Evolutionary conservation across 2,329 filamentous ascomycete species (phyloP).

Genomic region (Sclerotinia subarctica): DNA sequence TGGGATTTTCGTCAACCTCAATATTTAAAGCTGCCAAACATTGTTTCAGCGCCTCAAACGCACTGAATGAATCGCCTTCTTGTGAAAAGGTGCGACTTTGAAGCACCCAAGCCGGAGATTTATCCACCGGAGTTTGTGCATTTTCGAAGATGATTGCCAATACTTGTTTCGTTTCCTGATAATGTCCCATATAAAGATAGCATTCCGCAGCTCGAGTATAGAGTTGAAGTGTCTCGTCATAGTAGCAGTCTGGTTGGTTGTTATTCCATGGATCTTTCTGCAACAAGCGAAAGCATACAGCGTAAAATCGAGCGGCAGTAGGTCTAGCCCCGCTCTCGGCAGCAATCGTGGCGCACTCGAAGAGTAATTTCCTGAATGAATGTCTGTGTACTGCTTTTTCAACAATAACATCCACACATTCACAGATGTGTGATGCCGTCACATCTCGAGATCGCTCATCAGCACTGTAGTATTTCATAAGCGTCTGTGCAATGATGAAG

Average conservation of each 20-base stretch:
- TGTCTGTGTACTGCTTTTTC: conserved; percentile 56
- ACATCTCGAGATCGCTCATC: conserved; percentile 66
- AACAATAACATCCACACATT: conserved; percentile 72
- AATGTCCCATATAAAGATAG: conserved; percentile 73
- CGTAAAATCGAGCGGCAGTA: conserved; percentile 80
- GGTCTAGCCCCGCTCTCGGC: conserved; percentile 78
- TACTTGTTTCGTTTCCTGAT: conserved; percentile 63
- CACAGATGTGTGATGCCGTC: conserved; percentile 77
- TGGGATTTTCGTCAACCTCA: conserved; percentile 60
- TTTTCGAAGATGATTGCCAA: conserved; percentile 67
- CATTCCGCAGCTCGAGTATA: conserved; percentile 79
- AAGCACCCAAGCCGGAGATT: conserved; percentile 78
- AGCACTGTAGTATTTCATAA: conserved; percentile 66
- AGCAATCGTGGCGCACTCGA: conserved; percentile 73
- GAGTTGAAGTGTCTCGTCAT: conserved; percentile 80
- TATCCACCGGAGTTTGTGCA: conserved; percentile 71
- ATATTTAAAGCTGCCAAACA: conserved; percentile 70
- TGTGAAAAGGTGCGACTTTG: conserved; percentile 76
- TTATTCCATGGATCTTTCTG: conserved; percentile 77
- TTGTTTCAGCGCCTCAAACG: conserved; percentile 66
- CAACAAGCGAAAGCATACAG: conserved; percentile 71
- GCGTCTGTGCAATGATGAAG: conserved; percentile 78
- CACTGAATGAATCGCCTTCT: conserved; percentile 65
- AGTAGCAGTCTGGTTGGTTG: conserved; percentile 66
- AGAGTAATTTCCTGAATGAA: conserved; percentile 67